Evolutionary conservation across 139 green algal genomes (phyloP).

Genomic region (Chlamydomonas sphaeroides): DNA sequence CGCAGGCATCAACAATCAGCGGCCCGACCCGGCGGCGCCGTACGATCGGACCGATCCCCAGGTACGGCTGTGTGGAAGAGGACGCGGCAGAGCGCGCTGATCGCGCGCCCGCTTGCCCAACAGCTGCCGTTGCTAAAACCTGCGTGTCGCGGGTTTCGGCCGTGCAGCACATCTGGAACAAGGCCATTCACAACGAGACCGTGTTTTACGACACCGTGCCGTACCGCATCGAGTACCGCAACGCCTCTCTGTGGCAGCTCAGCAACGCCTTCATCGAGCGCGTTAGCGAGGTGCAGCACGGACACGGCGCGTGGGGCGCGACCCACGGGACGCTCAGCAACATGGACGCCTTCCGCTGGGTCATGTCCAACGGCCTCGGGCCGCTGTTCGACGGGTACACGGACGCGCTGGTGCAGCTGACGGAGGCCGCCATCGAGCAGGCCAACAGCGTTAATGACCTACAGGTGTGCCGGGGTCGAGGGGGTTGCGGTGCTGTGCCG

Average conservation of each 20-base stretch:
- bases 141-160: too few species aligned
- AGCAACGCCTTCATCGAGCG: conserved; percentile 6
- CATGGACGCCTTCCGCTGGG: conserved; percentile 24
- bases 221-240: not conserved
- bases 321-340: not conserved
- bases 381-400: not conserved
- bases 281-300: conserved; percentile 27
- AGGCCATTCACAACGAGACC: conserved; percentile 13
- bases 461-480: too few species aligned
- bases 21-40: not conserved
- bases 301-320: not conserved
- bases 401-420: conserved; percentile 29
- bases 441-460: not conserved
- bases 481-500: too few species aligned
- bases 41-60: not conserved
- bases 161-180: conserved; percentile 33
- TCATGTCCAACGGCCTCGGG: conserved; percentile 16
- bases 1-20: not conserved
- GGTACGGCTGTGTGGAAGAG: too few species aligned
- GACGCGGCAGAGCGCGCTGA: too few species aligned
- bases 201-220: conserved; percentile 1
- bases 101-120: too few species aligned
- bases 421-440: not conserved
- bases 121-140: too few species aligned
- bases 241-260: conserved; percentile 20